Percentiles rank a stretch among this genome's conserved stretches.
These are phyloP conservation scores for Ascochyta fabae DNA, from an alignment of 2,329 filamentous ascomycete genomes.

Conservation along the genomic window DNA sequence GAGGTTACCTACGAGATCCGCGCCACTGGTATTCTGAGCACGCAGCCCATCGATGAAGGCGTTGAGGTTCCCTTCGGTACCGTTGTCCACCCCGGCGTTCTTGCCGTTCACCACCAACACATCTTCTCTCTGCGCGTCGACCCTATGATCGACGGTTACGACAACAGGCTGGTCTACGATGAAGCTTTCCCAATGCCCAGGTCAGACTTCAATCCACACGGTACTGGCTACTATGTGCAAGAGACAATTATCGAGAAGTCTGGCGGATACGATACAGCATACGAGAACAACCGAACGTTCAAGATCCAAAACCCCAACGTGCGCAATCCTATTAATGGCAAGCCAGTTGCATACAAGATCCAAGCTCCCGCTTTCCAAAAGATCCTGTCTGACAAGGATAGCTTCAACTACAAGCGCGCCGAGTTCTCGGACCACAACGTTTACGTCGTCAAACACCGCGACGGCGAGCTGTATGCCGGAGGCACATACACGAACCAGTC, in stretches of 20 bases:
- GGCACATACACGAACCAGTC: slow-evolving; percentile 68
- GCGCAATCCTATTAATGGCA: slow-evolving; percentile 56
- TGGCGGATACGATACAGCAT: slow-evolving; percentile 58
- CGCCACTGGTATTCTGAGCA: slow-evolving; percentile 72
- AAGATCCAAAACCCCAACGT: slow-evolving; percentile 57
- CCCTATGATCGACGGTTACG: slow-evolving; percentile 54
- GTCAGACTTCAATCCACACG: slow-evolving; percentile 62
- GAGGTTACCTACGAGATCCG: slow-evolving; percentile 71
- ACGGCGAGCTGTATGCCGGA: slow-evolving; percentile 66
- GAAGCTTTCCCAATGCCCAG: slow-evolving; percentile 66
- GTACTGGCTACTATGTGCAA: slow-evolving; percentile 56
- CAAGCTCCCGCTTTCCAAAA: slow-evolving; percentile 58
- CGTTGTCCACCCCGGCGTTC: slow-evolving; percentile 71
- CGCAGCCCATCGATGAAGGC: slow-evolving; percentile 70
- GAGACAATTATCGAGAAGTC: slow-evolving; percentile 58
- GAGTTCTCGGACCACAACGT: slow-evolving; percentile 66
- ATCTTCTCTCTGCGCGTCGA: slow-evolving; percentile 67
- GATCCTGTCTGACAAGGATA: slow-evolving; percentile 59
- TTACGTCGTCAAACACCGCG: slow-evolving; percentile 64
- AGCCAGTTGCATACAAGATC: slow-evolving; percentile 59
- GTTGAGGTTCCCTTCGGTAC: slow-evolving; percentile 70
- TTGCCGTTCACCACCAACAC: slow-evolving; percentile 76
- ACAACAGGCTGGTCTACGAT: slow-evolving; percentile 58
- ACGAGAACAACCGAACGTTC: slow-evolving; percentile 54
- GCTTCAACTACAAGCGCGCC: slow-evolving; percentile 63